Conservation (phyloP, 441 rosid species). For the Brassica hybrid region DNA sequence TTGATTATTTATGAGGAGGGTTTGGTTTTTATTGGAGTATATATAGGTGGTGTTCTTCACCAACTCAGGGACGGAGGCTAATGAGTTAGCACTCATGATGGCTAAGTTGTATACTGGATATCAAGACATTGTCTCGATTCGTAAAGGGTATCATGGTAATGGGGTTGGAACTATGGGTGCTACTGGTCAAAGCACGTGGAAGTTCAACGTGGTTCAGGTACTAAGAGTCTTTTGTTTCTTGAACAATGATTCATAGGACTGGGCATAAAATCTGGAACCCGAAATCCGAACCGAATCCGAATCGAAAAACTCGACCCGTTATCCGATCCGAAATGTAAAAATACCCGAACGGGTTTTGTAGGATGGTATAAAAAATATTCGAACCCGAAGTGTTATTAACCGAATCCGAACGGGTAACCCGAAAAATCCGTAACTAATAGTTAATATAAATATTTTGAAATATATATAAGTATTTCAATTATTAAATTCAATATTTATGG, state of each 20-base stretch:
- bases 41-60: conserved; percentile 86
- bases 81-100: conserved; percentile 94
- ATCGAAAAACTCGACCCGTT: too few relatives aligned
- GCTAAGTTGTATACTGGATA: conserved; percentile 43
- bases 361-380: too few relatives aligned
- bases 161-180: conserved; percentile 92
- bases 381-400: too few relatives aligned
- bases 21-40: neutral
- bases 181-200: conserved; percentile 82
- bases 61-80: conserved; percentile 97
- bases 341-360: too few relatives aligned
- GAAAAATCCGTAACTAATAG: too few relatives aligned
- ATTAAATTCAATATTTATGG: too few relatives aligned
- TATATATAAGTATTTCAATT: too few relatives aligned
- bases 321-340: too few relatives aligned
- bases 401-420: too few relatives aligned
- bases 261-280: too few relatives aligned
- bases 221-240: neutral
- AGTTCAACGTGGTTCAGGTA: conserved; percentile 89
- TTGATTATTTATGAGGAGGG: neutral
- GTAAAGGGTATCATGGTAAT: conserved; percentile 86
- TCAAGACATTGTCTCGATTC: conserved; percentile 79
- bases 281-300: too few relatives aligned
- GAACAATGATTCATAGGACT: neutral
- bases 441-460: too few relatives aligned